Evolutionary conservation across 257 asterid genomes (phyloP).

Genomic region (Nicotiana sylvestris): DNA sequence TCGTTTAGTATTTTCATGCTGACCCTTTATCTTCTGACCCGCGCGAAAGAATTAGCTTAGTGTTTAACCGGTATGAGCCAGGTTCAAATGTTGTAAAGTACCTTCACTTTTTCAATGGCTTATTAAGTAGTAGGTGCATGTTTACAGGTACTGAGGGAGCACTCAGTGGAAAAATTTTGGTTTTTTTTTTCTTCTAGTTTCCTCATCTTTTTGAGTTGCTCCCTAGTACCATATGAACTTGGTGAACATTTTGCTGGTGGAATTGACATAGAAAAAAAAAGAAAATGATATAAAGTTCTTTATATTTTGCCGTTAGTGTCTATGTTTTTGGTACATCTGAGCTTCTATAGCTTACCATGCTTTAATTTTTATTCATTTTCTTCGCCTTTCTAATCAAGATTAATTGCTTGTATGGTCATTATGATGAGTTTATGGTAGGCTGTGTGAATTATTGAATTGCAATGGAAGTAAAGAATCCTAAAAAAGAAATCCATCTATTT

Average conservation of each 20-base stretch:
- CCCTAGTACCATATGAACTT: slow-evolving; percentile 23
- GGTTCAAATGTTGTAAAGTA: slow-evolving; percentile 40
- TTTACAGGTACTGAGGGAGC: slow-evolving; percentile 19
- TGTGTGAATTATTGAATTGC: too few species aligned
- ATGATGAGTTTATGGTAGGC: too few species aligned
- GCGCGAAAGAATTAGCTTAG: slow-evolving; percentile 31
- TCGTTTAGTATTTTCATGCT: slow-evolving; percentile 25
- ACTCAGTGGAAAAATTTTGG: slow-evolving; percentile 59
- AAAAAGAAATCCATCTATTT: too few species aligned
- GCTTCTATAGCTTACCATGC: not conserved
- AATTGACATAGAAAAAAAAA: slow-evolving; percentile 20
- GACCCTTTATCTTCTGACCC: slow-evolving; percentile 38
- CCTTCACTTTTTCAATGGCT: slow-evolving; percentile 12
- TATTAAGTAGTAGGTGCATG: slow-evolving; percentile 17
- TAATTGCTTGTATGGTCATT: not conserved
- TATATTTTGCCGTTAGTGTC: not conserved
- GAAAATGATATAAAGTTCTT: slow-evolving; percentile 16
- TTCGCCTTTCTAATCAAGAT: not conserved
- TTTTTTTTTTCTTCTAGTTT: slow-evolving; percentile 26
- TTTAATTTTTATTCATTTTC: too few species aligned
- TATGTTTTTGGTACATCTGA: not conserved
- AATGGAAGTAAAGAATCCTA: too few species aligned
- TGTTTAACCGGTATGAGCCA: slow-evolving; percentile 17
- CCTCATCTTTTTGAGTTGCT: slow-evolving; percentile 36
- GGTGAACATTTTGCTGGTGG: slow-evolving; percentile 16